Evolutionary conservation across 257 asterid species (phyloP).

Genomic region (Solanum okadae): DNA sequence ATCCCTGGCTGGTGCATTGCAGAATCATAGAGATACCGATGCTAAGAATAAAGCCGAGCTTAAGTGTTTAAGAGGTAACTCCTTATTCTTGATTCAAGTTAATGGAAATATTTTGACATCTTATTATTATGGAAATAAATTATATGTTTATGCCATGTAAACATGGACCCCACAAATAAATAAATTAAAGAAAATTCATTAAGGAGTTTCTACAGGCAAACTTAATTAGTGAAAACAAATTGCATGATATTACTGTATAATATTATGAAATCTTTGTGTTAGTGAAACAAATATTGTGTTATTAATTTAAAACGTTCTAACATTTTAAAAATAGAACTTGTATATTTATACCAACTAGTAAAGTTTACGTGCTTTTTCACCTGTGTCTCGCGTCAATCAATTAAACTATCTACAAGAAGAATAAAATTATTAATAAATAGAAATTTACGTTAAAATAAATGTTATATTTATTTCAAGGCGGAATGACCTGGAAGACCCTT

Average conservation of each 20-base stretch:
- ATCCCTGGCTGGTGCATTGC: slow-evolving; percentile 68
- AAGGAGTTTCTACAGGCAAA: neutral
- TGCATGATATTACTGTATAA: neutral
- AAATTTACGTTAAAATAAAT: too few species aligned
- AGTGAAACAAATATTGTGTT: neutral
- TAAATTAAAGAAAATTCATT: neutral
- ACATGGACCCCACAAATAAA: neutral
- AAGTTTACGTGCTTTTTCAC: neutral
- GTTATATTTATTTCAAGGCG: neutral
- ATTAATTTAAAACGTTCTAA: too few species aligned
- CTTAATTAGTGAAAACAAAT: neutral
- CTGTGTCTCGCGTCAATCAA: neutral
- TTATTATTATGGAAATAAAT: neutral
- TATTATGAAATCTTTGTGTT: neutral
- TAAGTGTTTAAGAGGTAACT: slow-evolving; percentile 57
- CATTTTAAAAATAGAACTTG: neutral
- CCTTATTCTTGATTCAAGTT: neutral
- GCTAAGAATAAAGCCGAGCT: slow-evolving; percentile 73
- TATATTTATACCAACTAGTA: neutral
- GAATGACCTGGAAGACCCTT: too few species aligned
- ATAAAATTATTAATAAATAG: neutral
- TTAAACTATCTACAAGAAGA: neutral
- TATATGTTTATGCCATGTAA: neutral
- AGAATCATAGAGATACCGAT: slow-evolving; percentile 54
- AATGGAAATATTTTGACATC: neutral